Conservation (phyloP, 2,329 filamentous ascomycete genomes). For the Coleophoma eucalyptorum region DNA sequence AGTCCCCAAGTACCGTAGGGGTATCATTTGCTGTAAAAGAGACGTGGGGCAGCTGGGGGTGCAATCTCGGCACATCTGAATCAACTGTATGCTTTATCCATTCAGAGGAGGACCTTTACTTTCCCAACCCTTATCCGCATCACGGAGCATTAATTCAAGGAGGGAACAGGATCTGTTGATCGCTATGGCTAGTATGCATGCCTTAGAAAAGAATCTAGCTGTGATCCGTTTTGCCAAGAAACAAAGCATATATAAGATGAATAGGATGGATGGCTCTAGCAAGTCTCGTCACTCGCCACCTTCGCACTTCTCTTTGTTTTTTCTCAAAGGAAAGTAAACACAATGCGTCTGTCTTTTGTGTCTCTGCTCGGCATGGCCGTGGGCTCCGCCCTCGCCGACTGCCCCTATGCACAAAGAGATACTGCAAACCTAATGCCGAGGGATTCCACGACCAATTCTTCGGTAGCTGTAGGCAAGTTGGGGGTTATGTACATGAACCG, state of each 20-base stretch:
- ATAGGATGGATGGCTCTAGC: background rate
- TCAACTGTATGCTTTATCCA: background rate
- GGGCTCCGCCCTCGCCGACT: background rate
- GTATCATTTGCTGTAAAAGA: too few relatives aligned
- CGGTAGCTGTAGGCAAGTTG: background rate
- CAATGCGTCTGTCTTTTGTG: background rate
- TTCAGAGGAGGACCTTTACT: background rate
- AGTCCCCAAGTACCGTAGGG: too few relatives aligned
- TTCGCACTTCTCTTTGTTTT: background rate
- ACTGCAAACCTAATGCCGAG: background rate
- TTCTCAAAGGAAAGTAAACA: background rate
- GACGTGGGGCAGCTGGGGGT: too few relatives aligned
- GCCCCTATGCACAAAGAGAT: background rate
- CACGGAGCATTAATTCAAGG: too few relatives aligned
- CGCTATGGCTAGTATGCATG: too few relatives aligned
- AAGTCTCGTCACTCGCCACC: background rate
- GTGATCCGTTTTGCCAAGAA: background rate
- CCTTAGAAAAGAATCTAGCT: background rate
- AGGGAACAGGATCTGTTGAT: too few relatives aligned
- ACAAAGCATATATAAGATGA: background rate
- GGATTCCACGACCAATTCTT: background rate
- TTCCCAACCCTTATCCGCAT: too few relatives aligned
- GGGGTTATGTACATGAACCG: conserved; percentile 30
- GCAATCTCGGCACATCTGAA: background rate
- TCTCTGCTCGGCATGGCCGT: background rate